Percentiles rank a stretch among this genome's conserved stretches.
phyloP scores from a whole-genome alignment of 2,329 filamentous ascomycete species.

The Zymoseptoria brevis region DNA sequence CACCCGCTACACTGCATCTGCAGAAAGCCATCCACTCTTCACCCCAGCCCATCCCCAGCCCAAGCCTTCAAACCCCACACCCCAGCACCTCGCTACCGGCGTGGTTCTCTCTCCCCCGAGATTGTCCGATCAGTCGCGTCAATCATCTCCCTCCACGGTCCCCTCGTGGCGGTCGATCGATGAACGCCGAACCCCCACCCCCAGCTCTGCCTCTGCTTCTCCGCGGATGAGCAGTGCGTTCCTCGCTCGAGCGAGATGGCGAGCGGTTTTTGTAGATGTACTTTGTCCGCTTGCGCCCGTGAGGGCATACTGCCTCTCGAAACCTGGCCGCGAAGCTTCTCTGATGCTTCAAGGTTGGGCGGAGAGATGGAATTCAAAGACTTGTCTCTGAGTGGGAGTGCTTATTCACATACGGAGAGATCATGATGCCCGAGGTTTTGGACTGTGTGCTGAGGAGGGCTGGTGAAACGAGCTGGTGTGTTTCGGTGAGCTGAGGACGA shows the following conservation, averaged over 20 bases:
- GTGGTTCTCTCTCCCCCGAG: constrained; percentile 37
- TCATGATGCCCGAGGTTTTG: constrained; percentile 11
- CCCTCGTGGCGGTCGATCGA: constrained; percentile 43
- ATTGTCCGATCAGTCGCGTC: constrained; percentile 56
- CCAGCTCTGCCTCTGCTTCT: constrained; percentile 20
- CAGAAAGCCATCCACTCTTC: constrained; percentile 37
- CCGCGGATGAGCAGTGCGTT: constrained; percentile 8
- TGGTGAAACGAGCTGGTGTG: constrained; percentile 22
- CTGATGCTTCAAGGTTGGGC: not conserved
- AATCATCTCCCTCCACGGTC: constrained; percentile 50
- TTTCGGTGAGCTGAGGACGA: constrained; percentile 6
- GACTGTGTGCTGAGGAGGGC: constrained; percentile 6
- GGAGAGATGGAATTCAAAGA: constrained; percentile 83
- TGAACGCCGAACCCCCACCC: constrained; percentile 47
- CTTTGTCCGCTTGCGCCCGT: constrained; percentile 65
- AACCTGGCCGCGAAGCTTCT: constrained; percentile 11
- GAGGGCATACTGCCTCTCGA: constrained; percentile 52
- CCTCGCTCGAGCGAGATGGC: constrained; percentile 33
- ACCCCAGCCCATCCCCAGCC: constrained; percentile 40
- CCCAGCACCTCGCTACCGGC: constrained; percentile 46
- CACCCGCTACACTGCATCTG: constrained; percentile 34
- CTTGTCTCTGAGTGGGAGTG: constrained; percentile 79
- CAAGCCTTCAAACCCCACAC: constrained; percentile 32
- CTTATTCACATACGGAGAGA: constrained; percentile 62
- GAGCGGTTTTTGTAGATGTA: constrained; percentile 90